phyloP scores from a whole-genome alignment of 2,329 filamentous ascomycete genomes.

The Hypocreales sp. region DNA sequence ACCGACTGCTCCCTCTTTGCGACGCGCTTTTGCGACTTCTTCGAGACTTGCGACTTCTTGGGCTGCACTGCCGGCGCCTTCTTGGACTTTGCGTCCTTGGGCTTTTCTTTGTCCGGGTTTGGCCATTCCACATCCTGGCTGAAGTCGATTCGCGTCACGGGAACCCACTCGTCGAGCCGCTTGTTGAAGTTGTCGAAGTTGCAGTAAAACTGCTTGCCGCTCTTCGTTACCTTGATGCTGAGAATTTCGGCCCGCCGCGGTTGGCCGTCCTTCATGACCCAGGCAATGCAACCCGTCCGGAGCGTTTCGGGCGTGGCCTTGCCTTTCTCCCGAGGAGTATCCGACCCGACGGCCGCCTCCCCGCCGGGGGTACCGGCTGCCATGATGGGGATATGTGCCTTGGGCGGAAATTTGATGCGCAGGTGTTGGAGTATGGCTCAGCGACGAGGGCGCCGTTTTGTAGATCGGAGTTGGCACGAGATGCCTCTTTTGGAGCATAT shows the following conservation, averaged over 20 bases:
- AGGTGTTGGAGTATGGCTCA: no score
- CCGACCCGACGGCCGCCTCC: slow-evolving; percentile 39
- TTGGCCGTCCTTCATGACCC: slow-evolving; percentile 59
- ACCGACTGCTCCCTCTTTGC: slow-evolving; percentile 40
- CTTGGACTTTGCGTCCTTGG: slow-evolving; percentile 64
- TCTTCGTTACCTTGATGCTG: slow-evolving; percentile 84
- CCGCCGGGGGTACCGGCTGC: slow-evolving; percentile 30
- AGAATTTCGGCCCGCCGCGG: slow-evolving; percentile 87
- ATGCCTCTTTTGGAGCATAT: no score
- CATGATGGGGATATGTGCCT: slow-evolving; percentile 30
- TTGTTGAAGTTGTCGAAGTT: slow-evolving; percentile 99
- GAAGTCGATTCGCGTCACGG: slow-evolving; percentile 69
- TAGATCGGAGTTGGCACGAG: no score
- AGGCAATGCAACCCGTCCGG: slow-evolving; percentile 42
- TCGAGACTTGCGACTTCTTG: slow-evolving; percentile 43
- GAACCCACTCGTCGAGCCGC: slow-evolving; percentile 70
- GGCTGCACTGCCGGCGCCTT: slow-evolving; percentile 37
- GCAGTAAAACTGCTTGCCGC: slow-evolving; percentile 80
- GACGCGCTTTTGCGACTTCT: slow-evolving; percentile 41
- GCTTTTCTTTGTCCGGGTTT: slow-evolving; percentile 67
- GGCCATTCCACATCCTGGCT: slow-evolving; percentile 92
- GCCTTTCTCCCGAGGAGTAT: slow-evolving; percentile 52
- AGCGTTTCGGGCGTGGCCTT: slow-evolving; percentile 76
- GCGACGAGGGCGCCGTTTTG: no score
- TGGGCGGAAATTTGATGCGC: no score